Evolutionary conservation across 768 basidiomycete genomes (phyloP).

Genomic region (Pholiota conissans): DNA sequence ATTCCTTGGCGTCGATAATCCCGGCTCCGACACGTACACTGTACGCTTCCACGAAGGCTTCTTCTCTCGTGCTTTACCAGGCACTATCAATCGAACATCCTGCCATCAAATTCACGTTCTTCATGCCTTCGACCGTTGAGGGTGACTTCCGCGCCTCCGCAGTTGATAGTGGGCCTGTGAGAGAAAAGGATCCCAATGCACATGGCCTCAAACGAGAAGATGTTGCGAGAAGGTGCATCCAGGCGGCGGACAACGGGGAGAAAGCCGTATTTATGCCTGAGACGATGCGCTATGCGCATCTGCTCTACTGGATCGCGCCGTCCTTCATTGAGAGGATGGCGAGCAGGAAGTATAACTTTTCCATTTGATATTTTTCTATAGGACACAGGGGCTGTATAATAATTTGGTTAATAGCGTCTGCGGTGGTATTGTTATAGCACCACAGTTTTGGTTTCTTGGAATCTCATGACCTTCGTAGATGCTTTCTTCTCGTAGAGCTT

Average conservation of each 20-base stretch:
- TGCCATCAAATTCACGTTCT: conserved; percentile 55
- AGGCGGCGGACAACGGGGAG: conserved; percentile 58
- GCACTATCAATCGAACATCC: conserved; percentile 82
- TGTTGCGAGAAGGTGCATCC: conserved; percentile 61
- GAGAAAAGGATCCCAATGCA: conserved; percentile 55
- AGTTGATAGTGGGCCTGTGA: conserved; percentile 53
- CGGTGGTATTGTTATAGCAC: neutral
- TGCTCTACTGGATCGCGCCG: conserved; percentile 69
- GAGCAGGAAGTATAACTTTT: conserved; percentile 64
- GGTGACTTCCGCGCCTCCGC: conserved; percentile 81
- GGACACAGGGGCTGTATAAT: neutral
- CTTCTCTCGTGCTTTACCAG: conserved; percentile 76
- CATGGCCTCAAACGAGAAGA: conserved; percentile 56
- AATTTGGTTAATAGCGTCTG: neutral
- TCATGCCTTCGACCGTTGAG: conserved; percentile 72
- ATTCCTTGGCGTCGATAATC: conserved; percentile 75
- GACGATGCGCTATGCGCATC: conserved; percentile 44
- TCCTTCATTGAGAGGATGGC: conserved; percentile 56
- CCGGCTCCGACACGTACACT: conserved; percentile 85
- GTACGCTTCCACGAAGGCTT: conserved; percentile 83
- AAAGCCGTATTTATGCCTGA: conserved; percentile 60
- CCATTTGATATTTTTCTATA: conserved; percentile 1
- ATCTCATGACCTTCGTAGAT: neutral
- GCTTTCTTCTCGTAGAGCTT: neutral
- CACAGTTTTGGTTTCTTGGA: neutral